Evolutionary conservation across 1,139 yeast species (phyloP), one percentile per base, ranked within the genome.

Genomic region (Yamadazyma trypodendri): DNA sequence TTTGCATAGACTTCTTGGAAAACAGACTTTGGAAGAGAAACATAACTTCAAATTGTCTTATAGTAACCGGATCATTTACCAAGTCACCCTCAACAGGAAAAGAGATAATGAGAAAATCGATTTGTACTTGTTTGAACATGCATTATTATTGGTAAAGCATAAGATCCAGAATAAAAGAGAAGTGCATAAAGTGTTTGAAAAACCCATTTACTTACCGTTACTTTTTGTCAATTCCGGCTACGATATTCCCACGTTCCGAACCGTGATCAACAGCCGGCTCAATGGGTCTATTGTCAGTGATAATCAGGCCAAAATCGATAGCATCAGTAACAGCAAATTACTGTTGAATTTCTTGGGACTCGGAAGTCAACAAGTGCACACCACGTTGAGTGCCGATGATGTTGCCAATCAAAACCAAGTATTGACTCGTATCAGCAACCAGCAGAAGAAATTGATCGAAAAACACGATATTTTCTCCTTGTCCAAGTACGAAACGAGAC

Each of bases 121-220:
- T 46, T 81, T 87, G 34, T 92, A 90, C 56, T 58, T 92, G 39
- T 80, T 92, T 56, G 98, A 92, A 58, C 95, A 92, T 60, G 89
- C 94, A 37, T 59, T 92, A 30, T 65, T 94, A 44, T 83, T 92
- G 60, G 90, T 89, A 27, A 84, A 92, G 55, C 85, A 86, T 41
- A 94, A 90, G 60, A 72, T 84, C 23, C 89, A 87, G 43, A 89
- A 88, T 57, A 90, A 92, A 58, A 77, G 96, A 51, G 97, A 92
- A 51, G 95, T 85, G 45, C 84, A 85, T 53, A 86, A 89, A 55
- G 97, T 92, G 12, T 87, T 84, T 60, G 94, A 94, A 53, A 78
- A 89, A 58, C 98, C 98, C 6, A 86, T 94, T 35, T 96, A 95
- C 32, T 68, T 92, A 39, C 96, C 95, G 28, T 68, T 92, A 40